A percentile compares a stretch with the other conserved stretches of the same genome.
Evolutionary conservation across 2,329 filamentous ascomycete species (phyloP).

Genomic region (Hawksworthiomyces lignivorus): DNA sequence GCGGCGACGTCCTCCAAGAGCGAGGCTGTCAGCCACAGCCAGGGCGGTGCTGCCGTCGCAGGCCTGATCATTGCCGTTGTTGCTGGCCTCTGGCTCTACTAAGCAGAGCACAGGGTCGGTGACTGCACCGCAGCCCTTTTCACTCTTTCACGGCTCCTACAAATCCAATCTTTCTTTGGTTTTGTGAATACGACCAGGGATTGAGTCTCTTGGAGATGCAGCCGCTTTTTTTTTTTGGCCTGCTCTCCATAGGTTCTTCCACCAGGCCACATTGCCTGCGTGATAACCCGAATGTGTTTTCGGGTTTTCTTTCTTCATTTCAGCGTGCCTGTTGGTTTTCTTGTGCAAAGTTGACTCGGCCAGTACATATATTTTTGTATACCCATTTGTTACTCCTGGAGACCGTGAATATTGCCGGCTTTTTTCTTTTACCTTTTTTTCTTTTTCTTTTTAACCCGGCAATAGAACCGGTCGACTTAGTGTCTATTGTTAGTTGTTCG

Average conservation of each 20-base stretch:
- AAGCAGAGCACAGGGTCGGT: neutral
- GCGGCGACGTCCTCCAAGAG: constrained; percentile 24
- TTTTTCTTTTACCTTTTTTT: too few species aligned
- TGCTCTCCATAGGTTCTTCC: too few species aligned
- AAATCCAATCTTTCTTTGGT: too few species aligned
- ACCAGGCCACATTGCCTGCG: too few species aligned
- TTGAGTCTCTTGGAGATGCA: too few species aligned
- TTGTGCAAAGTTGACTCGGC: constrained; percentile 1
- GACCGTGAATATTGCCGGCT: neutral
- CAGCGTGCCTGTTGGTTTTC: constrained; percentile 4
- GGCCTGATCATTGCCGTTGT: constrained; percentile 50
- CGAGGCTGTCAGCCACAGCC: constrained; percentile 35
- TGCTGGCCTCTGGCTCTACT: constrained; percentile 43
- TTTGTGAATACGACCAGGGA: too few species aligned
- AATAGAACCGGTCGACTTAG: too few species aligned
- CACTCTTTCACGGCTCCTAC: too few species aligned
- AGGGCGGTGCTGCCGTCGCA: constrained; percentile 43
- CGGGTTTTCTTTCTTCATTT: constrained; percentile 18
- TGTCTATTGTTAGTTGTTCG: too few species aligned
- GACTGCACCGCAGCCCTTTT: too few species aligned
- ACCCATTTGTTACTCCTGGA: neutral
- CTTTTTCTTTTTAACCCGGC: constrained; percentile 1
- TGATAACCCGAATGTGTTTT: too few species aligned
- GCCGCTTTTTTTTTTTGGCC: too few species aligned
- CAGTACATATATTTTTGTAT: constrained; percentile 3